These are phyloP conservation scores for Oidium heveae DNA, from an alignment of 2,329 filamentous ascomycete species.

Conservation along the genomic window DNA sequence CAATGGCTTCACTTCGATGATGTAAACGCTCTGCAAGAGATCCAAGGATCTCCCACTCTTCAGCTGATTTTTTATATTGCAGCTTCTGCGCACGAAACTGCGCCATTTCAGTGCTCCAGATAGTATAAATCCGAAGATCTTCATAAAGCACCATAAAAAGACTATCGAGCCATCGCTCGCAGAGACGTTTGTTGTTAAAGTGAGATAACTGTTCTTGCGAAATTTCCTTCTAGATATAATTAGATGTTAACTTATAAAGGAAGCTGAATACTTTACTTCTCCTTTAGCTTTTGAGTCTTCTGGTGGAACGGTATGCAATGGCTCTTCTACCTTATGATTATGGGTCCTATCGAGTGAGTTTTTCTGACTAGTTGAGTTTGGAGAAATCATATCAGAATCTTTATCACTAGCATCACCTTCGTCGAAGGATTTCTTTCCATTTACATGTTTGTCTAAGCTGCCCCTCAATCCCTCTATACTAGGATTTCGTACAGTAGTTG, in stretches of 20 bases:
- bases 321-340: conserved; percentile 37
- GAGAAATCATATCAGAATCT: conserved; percentile 11
- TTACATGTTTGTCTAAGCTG: conserved; percentile 31
- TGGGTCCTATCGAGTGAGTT: conserved; percentile 4
- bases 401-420: conserved; percentile 5
- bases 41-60: conserved; percentile 95
- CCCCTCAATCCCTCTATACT: conserved; percentile 58
- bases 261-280: conserved; percentile 30
- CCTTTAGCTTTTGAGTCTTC: conserved; percentile 48
- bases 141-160: conserved; percentile 99
- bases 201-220: conserved; percentile 57
- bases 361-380: conserved; percentile 7
- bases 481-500: conserved; percentile 34
- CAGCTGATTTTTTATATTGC: conserved; percentile 86
- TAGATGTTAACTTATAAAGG: conserved; percentile 10
- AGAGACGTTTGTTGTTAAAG: conserved; percentile 90
- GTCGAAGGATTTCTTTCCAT: conserved; percentile 16
- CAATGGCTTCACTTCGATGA: conserved; percentile 70
- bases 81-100: conserved; percentile 84
- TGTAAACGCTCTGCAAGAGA: conserved; percentile 81
- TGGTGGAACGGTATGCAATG: conserved; percentile 52
- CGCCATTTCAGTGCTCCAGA: conserved; percentile 95
- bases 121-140: conserved; percentile 92
- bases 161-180: conserved; percentile 93
- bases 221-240: conserved; percentile 25